These are phyloP conservation scores for Margaritispora aquatica DNA, from an alignment of 495 filamentous ascomycete species.

Conservation along the genomic window DNA sequence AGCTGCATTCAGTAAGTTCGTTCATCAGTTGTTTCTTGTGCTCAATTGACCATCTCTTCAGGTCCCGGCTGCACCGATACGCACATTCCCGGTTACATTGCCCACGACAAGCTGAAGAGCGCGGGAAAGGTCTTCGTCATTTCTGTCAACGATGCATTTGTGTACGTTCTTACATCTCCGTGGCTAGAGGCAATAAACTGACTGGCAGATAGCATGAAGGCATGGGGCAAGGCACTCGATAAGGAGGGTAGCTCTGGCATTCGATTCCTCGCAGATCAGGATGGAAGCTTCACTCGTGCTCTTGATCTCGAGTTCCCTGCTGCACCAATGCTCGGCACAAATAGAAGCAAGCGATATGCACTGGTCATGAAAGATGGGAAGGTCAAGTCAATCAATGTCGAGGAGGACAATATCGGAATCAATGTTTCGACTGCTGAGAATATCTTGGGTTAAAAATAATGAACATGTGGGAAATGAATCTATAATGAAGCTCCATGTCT, in stretches of 20 bases:
- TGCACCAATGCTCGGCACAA: constrained; percentile 72
- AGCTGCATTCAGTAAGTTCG: constrained; percentile 68
- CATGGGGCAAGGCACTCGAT: constrained; percentile 71
- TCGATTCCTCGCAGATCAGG: constrained; percentile 85
- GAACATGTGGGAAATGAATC: too few relatives aligned
- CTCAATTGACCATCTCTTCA: not conserved
- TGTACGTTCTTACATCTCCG: constrained; percentile 46
- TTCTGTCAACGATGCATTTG: constrained; percentile 93
- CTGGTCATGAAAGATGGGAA: constrained; percentile 71
- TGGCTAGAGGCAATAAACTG: not conserved
- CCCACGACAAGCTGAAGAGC: constrained; percentile 60
- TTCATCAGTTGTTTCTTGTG: not conserved
- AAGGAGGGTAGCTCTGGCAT: constrained; percentile 64
- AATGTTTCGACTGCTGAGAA: constrained; percentile 32
- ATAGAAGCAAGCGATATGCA: constrained; percentile 83
- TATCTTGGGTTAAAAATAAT: constrained; percentile 4
- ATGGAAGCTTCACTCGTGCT: constrained; percentile 70
- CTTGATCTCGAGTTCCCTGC: constrained; percentile 80
- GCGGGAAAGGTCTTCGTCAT: constrained; percentile 81
- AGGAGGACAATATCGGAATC: constrained; percentile 89
- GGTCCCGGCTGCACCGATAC: constrained; percentile 68
- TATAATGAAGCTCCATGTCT: too few relatives aligned
- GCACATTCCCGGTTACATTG: constrained; percentile 78
- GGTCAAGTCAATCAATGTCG: constrained; percentile 67
- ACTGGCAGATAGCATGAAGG: constrained; percentile 60